These are phyloP conservation scores for Anisogramma anomala DNA, from an alignment of 2,329 filamentous ascomycete genomes.

Conservation along the genomic window DNA sequence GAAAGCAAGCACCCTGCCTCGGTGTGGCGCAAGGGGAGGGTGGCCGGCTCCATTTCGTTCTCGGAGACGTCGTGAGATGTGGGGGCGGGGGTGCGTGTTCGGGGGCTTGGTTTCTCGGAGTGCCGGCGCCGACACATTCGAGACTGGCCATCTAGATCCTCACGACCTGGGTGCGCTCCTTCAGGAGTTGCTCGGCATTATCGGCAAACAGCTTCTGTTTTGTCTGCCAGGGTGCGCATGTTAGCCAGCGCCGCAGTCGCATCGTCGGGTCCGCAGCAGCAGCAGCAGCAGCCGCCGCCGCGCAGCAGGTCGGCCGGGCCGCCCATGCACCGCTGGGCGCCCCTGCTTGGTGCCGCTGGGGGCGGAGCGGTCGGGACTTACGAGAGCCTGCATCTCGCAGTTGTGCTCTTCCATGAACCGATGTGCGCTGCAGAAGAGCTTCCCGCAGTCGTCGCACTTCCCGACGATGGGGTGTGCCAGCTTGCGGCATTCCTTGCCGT, in stretches of 20 bases:
- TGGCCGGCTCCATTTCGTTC: background rate
- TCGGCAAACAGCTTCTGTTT: slow-evolving; percentile 94
- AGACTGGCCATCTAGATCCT: slow-evolving; percentile 31
- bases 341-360: slow-evolving; percentile 18
- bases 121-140: background rate
- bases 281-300: no score
- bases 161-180: slow-evolving; percentile 87
- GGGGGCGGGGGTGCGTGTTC: background rate
- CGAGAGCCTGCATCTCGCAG: slow-evolving; percentile 83
- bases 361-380: slow-evolving; percentile 33
- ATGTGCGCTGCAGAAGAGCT: slow-evolving; percentile 92
- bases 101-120: background rate
- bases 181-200: slow-evolving; percentile 84
- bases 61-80: background rate
- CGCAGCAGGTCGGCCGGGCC: slow-evolving; percentile 27
- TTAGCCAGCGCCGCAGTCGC: background rate
- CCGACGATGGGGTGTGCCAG: slow-evolving; percentile 82
- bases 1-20: background rate
- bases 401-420: slow-evolving; percentile 88
- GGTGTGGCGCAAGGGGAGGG: background rate
- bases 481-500: slow-evolving; percentile 59
- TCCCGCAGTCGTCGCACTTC: slow-evolving; percentile 89
- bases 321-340: slow-evolving; percentile 31
- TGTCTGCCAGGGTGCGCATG: slow-evolving; percentile 41
- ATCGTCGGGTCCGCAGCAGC: slow-evolving; percentile 15